These are phyloP conservation scores for Botryobasidium botryosum DNA, from an alignment of 768 basidiomycete genomes.

Conservation along the genomic window DNA sequence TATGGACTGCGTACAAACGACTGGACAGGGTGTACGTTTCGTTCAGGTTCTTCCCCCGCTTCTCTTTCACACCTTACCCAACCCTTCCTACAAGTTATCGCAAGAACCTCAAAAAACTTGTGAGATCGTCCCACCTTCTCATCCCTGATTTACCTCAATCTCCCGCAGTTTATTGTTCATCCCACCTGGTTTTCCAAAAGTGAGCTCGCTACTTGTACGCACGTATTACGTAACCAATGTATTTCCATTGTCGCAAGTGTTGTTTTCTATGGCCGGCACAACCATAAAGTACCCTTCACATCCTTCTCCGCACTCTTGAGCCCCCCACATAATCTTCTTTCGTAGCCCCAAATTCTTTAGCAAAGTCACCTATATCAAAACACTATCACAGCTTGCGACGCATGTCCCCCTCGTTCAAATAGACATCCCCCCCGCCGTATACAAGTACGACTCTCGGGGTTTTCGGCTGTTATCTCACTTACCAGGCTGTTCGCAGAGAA, in stretches of 20 bases:
- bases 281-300: constrained; percentile 49
- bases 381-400: constrained; percentile 59
- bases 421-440: constrained; percentile 66
- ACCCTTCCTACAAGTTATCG: constrained; percentile 30
- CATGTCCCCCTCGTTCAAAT: constrained; percentile 77
- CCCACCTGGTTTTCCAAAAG: constrained; percentile 81
- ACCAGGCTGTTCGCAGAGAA: constrained; percentile 32
- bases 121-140: constrained; percentile 19
- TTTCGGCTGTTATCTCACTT: background rate
- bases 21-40: constrained; percentile 38
- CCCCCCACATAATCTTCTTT: constrained; percentile 2
- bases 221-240: constrained; percentile 8
- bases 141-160: background rate
- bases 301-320: background rate
- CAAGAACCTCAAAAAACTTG: constrained; percentile 74
- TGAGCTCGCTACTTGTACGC: constrained; percentile 20
- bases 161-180: constrained; percentile 60
- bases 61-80: constrained; percentile 1
- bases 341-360: constrained; percentile 79
- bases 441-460: constrained; percentile 68
- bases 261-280: constrained; percentile 75
- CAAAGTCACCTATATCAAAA: constrained; percentile 60
- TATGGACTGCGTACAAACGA: constrained; percentile 79
- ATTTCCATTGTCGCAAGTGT: constrained; percentile 46
- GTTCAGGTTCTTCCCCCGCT: background rate